These are phyloP conservation scores for Scenedesmus sp. DNA, from an alignment of 163 green algal species.

Conservation along the genomic window DNA sequence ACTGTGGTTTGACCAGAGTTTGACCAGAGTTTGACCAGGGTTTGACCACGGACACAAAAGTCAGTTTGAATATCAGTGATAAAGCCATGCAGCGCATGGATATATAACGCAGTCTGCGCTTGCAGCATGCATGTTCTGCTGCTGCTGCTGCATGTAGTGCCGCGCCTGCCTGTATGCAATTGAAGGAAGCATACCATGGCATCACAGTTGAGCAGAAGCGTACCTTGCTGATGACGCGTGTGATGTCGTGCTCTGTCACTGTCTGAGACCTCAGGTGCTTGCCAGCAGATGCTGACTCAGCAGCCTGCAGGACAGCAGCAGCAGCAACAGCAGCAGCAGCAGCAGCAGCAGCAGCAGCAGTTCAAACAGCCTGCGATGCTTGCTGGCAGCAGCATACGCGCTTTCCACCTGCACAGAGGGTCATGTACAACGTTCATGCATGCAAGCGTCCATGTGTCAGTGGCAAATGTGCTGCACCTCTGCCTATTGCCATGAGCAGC, in stretches of 20 bases:
- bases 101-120: too few species aligned
- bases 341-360: not conserved
- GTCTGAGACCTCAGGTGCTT: slow-evolving; percentile 8
- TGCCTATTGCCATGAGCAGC: too few species aligned
- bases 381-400: not conserved
- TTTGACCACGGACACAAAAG: not conserved
- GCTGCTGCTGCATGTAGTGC: not conserved
- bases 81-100: too few species aligned
- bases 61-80: not conserved
- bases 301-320: slow-evolving; percentile 23
- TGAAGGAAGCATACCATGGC: too few species aligned
- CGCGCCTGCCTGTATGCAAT: not conserved
- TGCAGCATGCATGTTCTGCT: not conserved
- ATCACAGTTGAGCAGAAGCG: not conserved
- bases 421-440: too few species aligned
- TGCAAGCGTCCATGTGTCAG: not conserved
- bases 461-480: not conserved
- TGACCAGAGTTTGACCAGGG: not conserved
- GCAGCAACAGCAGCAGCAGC: not conserved
- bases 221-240: slow-evolving; percentile 78
- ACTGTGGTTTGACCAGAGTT: slow-evolving; percentile 13
- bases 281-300: not conserved
- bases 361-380: not conserved
- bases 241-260: slow-evolving; percentile 89
- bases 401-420: not conserved